These are phyloP conservation scores for Rhododendron mucronatum DNA, from an alignment of 148 eudicot species.

Conservation along the genomic window DNA sequence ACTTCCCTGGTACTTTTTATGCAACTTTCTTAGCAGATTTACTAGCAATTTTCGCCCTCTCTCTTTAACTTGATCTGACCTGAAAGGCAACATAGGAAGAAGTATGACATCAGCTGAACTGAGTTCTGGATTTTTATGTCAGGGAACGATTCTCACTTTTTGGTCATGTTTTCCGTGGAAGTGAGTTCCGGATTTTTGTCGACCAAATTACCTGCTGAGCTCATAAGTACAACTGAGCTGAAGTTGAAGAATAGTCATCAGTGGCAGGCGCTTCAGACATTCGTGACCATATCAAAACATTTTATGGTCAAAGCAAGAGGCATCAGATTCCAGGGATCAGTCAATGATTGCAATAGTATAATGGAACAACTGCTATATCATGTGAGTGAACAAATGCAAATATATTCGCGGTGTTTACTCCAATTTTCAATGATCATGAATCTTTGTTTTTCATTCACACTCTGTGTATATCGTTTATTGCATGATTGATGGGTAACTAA, in stretches of 20 bases:
- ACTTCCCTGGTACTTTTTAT: constrained; percentile 56
- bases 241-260: constrained; percentile 58
- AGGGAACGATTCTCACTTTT: constrained; percentile 67
- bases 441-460: background rate
- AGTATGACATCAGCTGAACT: background rate
- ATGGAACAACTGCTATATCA: constrained; percentile 59
- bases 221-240: constrained; percentile 70
- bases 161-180: constrained; percentile 73
- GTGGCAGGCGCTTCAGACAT: constrained; percentile 89
- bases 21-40: constrained; percentile 27
- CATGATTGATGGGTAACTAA: background rate
- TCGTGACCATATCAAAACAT: constrained; percentile 77
- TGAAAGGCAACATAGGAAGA: background rate
- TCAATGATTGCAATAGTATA: constrained; percentile 63
- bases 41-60: background rate
- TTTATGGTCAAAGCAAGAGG: constrained; percentile 73
- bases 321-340: constrained; percentile 64
- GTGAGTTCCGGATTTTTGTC: constrained; percentile 67
- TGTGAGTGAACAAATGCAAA: constrained; percentile 35
- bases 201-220: constrained; percentile 62
- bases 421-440: background rate
- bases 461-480: background rate
- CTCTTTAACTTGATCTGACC: background rate
- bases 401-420: background rate
- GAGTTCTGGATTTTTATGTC: constrained; percentile 12